These are phyloP conservation scores for Tricladium varicosporioides DNA, from an alignment of 2,329 filamentous ascomycete genomes.

Conservation along the genomic window DNA sequence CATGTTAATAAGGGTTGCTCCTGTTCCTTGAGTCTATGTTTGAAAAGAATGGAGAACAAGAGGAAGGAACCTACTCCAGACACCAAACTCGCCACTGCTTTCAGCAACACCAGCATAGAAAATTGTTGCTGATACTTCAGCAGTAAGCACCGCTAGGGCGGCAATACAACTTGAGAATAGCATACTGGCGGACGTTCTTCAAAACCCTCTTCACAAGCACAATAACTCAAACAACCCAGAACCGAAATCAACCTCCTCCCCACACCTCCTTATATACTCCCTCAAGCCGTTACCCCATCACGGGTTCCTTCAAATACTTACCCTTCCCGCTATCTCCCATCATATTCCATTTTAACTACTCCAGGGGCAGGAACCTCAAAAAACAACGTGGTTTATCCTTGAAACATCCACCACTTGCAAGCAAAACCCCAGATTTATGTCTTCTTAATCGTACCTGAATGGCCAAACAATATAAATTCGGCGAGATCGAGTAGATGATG, in stretches of 20 bases:
- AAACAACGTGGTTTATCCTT: background rate
- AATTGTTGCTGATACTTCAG: conserved; percentile 39
- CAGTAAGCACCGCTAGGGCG: conserved; percentile 18
- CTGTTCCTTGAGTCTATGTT: too few species aligned
- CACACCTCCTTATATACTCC: background rate
- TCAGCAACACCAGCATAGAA: conserved; percentile 48
- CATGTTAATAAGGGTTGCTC: background rate
- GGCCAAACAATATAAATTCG: background rate
- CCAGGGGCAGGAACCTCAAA: background rate
- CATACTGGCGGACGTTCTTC: conserved; percentile 11
- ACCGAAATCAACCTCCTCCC: too few species aligned
- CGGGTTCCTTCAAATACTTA: background rate
- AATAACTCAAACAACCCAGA: too few species aligned
- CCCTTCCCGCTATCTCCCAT: background rate
- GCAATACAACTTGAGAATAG: conserved; percentile 15
- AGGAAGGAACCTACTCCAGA: conserved; percentile 34
- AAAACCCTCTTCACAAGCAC: background rate
- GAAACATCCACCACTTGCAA: background rate
- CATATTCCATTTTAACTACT: background rate
- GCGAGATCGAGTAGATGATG: background rate
- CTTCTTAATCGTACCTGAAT: background rate
- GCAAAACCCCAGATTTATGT: background rate
- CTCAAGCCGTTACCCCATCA: background rate
- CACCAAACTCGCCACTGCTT: conserved; percentile 47
- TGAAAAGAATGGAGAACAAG: too few species aligned